Evolutionary conservation across 805 yeast species (phyloP).

Genomic region (Wilhelminamyces savonicus): DNA sequence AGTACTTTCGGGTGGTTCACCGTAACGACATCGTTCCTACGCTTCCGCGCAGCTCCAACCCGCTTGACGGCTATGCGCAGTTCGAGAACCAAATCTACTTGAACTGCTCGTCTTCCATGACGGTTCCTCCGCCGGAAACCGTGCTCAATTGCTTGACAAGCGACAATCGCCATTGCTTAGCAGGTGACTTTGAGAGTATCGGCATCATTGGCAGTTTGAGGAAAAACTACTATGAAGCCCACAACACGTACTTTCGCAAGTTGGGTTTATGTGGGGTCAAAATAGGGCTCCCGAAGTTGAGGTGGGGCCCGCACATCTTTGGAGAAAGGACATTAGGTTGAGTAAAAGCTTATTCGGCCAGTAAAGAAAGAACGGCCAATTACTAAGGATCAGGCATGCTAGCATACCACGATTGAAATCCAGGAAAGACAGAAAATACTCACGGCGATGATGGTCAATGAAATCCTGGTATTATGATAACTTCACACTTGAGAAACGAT

Average conservation of each 20-base stretch:
- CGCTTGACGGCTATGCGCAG: conserved; percentile 19
- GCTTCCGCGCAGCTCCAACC: conserved; percentile 10
- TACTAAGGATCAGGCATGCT: neutral
- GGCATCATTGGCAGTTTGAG: no score
- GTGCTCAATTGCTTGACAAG: conserved; percentile 30
- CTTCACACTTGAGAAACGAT: conserved; percentile 1
- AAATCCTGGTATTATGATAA: conserved; percentile 1
- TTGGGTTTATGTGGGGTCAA: conserved; percentile 31
- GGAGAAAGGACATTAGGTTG: neutral
- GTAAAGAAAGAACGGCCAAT: neutral
- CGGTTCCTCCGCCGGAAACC: conserved; percentile 17
- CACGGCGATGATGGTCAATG: conserved; percentile 1
- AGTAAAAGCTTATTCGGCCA: conserved; percentile 1
- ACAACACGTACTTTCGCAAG: conserved; percentile 31
- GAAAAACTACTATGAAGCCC: conserved; percentile 22
- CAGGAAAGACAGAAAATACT: conserved; percentile 1
- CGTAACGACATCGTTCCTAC: conserved; percentile 20
- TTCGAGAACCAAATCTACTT: conserved; percentile 34
- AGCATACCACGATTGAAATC: neutral
- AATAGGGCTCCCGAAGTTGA: no score
- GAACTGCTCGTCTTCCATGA: conserved; percentile 20
- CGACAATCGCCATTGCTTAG: conserved; percentile 22
- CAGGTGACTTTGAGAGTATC: conserved; percentile 18
- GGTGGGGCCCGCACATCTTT: no score
- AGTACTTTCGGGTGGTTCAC: conserved; percentile 18